Conservation (phyloP, 2,329 filamentous ascomycete species). For the Hypoxylon sp. region DNA sequence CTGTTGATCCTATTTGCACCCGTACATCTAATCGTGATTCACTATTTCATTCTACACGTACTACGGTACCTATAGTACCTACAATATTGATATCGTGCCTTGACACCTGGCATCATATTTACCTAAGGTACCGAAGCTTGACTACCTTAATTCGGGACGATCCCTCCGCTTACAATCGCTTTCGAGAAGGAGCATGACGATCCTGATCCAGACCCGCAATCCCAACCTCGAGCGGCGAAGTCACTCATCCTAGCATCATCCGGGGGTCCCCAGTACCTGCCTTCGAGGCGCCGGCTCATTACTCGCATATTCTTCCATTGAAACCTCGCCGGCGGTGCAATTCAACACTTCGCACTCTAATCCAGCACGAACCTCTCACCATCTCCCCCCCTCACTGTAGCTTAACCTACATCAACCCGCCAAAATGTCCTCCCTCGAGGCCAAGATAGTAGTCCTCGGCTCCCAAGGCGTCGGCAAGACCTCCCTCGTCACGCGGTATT, state of each 20-base stretch:
- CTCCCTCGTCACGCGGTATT: conserved; percentile 81
- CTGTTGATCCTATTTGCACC: background rate
- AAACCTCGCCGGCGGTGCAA: conserved; percentile 7
- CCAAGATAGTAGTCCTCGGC: conserved; percentile 86
- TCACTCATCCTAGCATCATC: conserved; percentile 35
- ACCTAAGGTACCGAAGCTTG: conserved; percentile 25
- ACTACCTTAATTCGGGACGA: conserved; percentile 20
- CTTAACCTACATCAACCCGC: conserved; percentile 3
- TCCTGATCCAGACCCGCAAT: conserved; percentile 42
- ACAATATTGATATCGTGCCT: conserved; percentile 2
- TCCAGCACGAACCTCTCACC: background rate
- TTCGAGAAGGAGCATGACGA: conserved; percentile 43
- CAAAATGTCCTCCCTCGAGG: conserved; percentile 76
- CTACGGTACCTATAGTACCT: conserved; percentile 3
- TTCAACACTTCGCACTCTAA: conserved; percentile 14
- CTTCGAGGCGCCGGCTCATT: conserved; percentile 11
- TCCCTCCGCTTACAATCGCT: conserved; percentile 15
- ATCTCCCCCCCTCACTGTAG: background rate
- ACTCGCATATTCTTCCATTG: conserved; percentile 16
- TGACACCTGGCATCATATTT: conserved; percentile 21
- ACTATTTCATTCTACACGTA: background rate
- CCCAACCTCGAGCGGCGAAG: conserved; percentile 36
- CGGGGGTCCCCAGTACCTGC: conserved; percentile 8
- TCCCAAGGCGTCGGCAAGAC: conserved; percentile 86
- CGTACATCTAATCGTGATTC: conserved; percentile 3